Percentiles rank a stretch among this genome's conserved stretches.
phyloP scores from a whole-genome alignment of 169 alveolate genomes.

The Eimeria falciformis region DNA sequence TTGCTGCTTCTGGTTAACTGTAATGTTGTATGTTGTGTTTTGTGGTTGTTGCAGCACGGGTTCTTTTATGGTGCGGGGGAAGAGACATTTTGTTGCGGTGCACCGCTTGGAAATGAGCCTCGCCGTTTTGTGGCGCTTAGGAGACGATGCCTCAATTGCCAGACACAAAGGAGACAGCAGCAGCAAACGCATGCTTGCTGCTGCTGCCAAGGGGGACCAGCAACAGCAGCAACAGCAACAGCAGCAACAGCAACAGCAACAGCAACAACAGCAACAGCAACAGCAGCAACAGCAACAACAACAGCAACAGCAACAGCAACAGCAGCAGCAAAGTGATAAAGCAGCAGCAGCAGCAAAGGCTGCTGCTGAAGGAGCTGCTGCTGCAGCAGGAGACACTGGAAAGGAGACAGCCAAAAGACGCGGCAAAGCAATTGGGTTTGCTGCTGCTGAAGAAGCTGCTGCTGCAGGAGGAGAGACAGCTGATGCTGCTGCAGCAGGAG shows the following conservation, averaged over 20 bases:
- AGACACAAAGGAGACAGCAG: constrained; percentile 61
- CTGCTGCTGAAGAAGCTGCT: no score
- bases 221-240: not conserved
- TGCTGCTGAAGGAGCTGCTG: not conserved
- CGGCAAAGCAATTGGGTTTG: no score
- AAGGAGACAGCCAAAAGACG: no score
- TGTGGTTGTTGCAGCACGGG: constrained; percentile 87
- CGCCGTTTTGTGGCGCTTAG: constrained; percentile 85
- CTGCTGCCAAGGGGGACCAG: not conserved
- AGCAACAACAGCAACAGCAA: not conserved
- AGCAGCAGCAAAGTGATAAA: not conserved
- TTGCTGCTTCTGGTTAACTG: not conserved
- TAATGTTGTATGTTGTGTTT: not conserved
- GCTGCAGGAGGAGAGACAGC: not conserved
- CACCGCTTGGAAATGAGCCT: constrained; percentile 96
- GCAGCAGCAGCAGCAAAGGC: not conserved
- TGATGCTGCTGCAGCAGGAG: no score
- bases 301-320: not conserved
- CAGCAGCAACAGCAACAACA: constrained; percentile 1
- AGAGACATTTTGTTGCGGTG: constrained; percentile 94
- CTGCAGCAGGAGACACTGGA: not conserved
- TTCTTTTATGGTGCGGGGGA: constrained; percentile 96
- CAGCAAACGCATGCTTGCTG: not conserved
- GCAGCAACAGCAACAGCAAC: constrained; percentile 1
- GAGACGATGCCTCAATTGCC: constrained; percentile 72